phyloP scores from a whole-genome alignment of 495 filamentous ascomycete genomes.

The Chaetomium tenue region DNA sequence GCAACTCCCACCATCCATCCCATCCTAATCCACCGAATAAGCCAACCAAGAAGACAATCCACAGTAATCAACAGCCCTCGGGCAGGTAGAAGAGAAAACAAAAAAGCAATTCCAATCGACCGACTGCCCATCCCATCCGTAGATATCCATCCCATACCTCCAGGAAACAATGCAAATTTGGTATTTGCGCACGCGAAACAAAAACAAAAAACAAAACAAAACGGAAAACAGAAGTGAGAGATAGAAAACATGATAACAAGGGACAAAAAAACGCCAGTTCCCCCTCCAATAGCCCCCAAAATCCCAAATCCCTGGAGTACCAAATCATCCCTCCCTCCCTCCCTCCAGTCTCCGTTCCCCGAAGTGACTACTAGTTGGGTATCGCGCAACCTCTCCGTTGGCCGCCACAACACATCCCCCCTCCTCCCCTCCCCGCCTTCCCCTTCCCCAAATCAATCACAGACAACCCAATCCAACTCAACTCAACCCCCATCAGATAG shows the following conservation, averaged over 20 bases:
- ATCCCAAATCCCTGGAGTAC: too few species aligned
- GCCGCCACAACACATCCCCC: background rate
- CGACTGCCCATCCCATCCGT: background rate
- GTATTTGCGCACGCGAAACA: background rate
- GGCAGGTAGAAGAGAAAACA: background rate
- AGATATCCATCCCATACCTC: background rate
- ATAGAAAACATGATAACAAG: background rate
- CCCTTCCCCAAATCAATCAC: background rate
- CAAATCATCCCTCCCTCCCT: too few species aligned
- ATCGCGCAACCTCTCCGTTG: conserved; percentile 8
- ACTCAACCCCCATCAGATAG: conserved; percentile 35
- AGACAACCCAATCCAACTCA: background rate
- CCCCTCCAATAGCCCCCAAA: too few species aligned
- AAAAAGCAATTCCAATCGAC: too few species aligned
- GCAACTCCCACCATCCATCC: too few species aligned
- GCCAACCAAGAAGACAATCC: background rate
- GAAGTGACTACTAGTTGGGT: conserved; percentile 8
- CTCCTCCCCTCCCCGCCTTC: background rate
- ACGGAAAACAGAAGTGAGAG: background rate
- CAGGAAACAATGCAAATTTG: background rate
- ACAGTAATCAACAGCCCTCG: background rate
- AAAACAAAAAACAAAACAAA: background rate
- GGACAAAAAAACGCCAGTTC: background rate
- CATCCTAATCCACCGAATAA: too few species aligned
- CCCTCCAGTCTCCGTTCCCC: background rate